Conservation (phyloP, 768 basidiomycete genomes). For the Cantharellus cinnabarinus region DNA sequence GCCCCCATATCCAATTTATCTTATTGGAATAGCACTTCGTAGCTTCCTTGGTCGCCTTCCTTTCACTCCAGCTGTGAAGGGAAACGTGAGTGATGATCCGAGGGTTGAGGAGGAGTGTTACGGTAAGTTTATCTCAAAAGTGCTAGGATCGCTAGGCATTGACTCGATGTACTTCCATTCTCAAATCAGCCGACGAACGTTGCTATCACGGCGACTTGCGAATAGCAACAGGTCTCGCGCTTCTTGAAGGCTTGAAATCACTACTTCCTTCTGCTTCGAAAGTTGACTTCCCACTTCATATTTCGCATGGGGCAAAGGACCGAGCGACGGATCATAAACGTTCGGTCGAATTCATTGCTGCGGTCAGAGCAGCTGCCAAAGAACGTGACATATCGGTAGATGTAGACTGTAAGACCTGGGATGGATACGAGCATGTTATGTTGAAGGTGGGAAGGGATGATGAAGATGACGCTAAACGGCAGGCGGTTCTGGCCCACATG, state of each 20-base stretch:
- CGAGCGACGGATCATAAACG: constrained; percentile 16
- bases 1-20: constrained; percentile 13
- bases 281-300: constrained; percentile 15
- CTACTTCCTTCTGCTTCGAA: constrained; percentile 8
- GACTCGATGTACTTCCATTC: background rate
- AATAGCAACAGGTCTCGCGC: constrained; percentile 17
- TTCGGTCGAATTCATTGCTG: constrained; percentile 13
- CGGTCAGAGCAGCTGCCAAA: background rate
- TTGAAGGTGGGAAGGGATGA: constrained; percentile 15
- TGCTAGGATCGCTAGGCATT: background rate
- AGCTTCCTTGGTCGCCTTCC: constrained; percentile 16
- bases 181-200: constrained; percentile 10
- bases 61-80: constrained; percentile 15
- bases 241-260: constrained; percentile 15
- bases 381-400: constrained; percentile 15
- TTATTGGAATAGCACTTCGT: constrained; percentile 12
- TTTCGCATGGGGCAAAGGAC: constrained; percentile 19
- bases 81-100: constrained; percentile 20
- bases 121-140: constrained; percentile 11
- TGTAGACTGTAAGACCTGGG: constrained; percentile 20
- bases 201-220: constrained; percentile 19
- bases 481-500: constrained; percentile 18
- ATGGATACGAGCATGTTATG: constrained; percentile 20
- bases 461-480: constrained; percentile 17
- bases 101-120: constrained; percentile 19